phyloP scores from a whole-genome alignment of 148 eudicot species.

The Camellia sinensis region DNA sequence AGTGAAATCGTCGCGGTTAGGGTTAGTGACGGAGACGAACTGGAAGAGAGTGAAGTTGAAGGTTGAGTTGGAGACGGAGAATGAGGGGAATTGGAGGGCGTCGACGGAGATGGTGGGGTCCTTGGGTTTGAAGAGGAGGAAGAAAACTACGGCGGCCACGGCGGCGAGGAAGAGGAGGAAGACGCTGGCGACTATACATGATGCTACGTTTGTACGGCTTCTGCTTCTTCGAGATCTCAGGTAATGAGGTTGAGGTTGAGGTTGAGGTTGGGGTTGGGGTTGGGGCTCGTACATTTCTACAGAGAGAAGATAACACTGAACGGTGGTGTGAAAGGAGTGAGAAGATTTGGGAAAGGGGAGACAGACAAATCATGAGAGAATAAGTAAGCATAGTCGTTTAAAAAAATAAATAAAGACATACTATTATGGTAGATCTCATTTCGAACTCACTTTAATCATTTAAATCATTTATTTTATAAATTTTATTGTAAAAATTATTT shows the following conservation, averaged over 20 bases:
- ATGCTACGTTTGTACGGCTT: slow-evolving; percentile 43
- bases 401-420: too few species aligned
- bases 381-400: too few species aligned
- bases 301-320: not conserved
- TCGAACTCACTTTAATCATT: too few species aligned
- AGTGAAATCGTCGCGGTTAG: slow-evolving; percentile 78
- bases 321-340: not conserved
- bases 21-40: slow-evolving; percentile 70
- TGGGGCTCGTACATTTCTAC: slow-evolving; percentile 11
- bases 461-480: too few species aligned
- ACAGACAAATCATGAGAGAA: not conserved
- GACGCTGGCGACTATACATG: slow-evolving; percentile 65
- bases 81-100: slow-evolving; percentile 70
- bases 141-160: slow-evolving; percentile 41
- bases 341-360: not conserved
- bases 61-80: slow-evolving; percentile 55
- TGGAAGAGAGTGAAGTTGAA: slow-evolving; percentile 84
- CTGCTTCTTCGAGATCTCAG: slow-evolving; percentile 29
- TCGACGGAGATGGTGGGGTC: slow-evolving; percentile 67
- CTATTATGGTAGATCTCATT: too few species aligned
- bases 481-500: too few species aligned
- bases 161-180: slow-evolving; percentile 50
- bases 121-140: slow-evolving; percentile 73
- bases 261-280: too few species aligned
- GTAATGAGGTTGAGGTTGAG: slow-evolving; percentile 7